Evolutionary conservation across 2,329 filamentous ascomycete genomes (phyloP).

Genomic region (Rutstroemia sp.): DNA sequence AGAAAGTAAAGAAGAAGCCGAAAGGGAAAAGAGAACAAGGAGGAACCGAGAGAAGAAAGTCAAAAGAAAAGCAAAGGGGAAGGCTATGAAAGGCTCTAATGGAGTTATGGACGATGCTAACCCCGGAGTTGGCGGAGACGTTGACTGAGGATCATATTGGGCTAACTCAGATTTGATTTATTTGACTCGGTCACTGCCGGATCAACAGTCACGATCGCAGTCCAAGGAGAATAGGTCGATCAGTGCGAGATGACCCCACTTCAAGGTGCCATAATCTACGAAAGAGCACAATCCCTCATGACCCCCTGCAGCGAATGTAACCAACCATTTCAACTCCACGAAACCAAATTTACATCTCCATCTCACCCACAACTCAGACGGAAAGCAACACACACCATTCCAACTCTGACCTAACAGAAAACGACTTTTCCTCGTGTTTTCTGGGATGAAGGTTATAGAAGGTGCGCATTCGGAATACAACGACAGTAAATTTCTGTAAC

Average conservation of each 20-base stretch:
- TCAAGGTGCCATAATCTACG: conserved; percentile 5
- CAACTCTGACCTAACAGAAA: conserved; percentile 2
- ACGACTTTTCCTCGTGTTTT: conserved; percentile 7
- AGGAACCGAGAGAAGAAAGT: conserved; percentile 54
- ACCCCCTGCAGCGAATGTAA: conserved; percentile 1
- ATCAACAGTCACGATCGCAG: conserved; percentile 3
- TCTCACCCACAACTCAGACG: conserved; percentile 4
- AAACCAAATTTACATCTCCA: background rate
- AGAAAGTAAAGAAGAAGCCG: conserved; percentile 45
- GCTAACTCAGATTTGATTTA: background rate
- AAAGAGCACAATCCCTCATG: background rate
- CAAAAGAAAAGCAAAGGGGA: conserved; percentile 50
- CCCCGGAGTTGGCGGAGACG: conserved; percentile 1
- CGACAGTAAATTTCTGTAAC: conserved; percentile 4
- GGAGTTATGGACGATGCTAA: background rate
- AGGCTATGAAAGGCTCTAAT: conserved; percentile 39
- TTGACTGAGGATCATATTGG: conserved; percentile 1
- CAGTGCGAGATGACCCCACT: background rate
- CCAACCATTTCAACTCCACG: conserved; percentile 1
- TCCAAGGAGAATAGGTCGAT: background rate
- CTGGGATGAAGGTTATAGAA: conserved; percentile 1
- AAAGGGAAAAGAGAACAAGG: conserved; percentile 55
- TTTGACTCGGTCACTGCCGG: background rate
- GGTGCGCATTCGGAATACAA: conserved; percentile 3
- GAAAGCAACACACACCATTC: background rate